Evolutionary conservation across 495 filamentous ascomycete species (phyloP), one percentile per base, ranked within the genome.

Genomic region (Cercophora samala): DNA sequence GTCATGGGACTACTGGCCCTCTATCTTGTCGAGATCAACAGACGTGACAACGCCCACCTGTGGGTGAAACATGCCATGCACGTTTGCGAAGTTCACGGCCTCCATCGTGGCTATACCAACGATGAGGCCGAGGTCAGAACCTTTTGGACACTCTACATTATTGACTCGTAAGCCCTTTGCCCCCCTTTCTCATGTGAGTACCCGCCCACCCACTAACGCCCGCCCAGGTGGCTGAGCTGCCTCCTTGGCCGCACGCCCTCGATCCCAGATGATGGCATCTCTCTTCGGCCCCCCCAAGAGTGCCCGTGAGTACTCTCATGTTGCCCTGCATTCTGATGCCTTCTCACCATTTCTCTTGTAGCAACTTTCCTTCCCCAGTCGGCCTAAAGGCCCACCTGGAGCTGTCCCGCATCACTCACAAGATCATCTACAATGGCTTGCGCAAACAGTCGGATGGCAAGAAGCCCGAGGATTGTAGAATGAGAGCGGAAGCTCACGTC

Each of bases 131-230:
- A 68, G 0, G 75, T 77, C 51, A 65, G 80, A 54, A 68, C 69
- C 5, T 82, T 82, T 37, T 82, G 80, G 80, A 81, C 77, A 9
- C 69, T 80, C 17, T 81, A 78, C 58, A 75, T 76, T 22, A 59
- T 82, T 17, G 80, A 82, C 58, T 69, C 78, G 73, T 81, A 66
- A 67, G 72, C 19, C 22, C 29, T 26, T 51, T 24, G 15, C n/a
- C 52, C 53, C 24, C 19, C 5, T 9, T 15, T 4, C 21, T 18
- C 60, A n/a, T 18, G 19, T 19, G 26, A 29, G n/a, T n/a, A n/a
- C n/a, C n/a, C n/a, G n/a, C n/a, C n/a, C n/a, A n/a, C n/a, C 64
- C 66, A n/a, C 65, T 26, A 6, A 52, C 22, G 42, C 51, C 5
- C 42, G 13, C 13, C 19, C 5, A 25, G 79, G 19, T 80, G 75